These are phyloP conservation scores for Microsporum audouinii DNA, from an alignment of 2,329 filamentous ascomycete genomes.

Conservation along the genomic window DNA sequence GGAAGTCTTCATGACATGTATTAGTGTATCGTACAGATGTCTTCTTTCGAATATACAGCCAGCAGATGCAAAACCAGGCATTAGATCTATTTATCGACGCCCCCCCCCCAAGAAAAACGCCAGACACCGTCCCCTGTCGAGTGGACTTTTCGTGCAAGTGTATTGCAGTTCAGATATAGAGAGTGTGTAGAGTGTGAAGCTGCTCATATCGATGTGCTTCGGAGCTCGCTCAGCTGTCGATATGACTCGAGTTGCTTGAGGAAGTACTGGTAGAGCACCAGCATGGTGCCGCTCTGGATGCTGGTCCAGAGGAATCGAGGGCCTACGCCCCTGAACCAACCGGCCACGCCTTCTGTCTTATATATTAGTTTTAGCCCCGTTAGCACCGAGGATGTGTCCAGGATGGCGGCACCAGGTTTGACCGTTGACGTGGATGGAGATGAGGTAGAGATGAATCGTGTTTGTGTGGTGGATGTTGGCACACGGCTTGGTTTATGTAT, in stretches of 20 bases:
- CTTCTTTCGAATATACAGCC: not conserved
- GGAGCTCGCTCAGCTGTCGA: constrained; percentile 21
- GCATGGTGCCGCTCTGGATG: constrained; percentile 91
- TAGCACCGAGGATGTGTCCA: constrained; percentile 82
- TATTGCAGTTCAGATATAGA: not conserved
- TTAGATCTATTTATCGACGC: not conserved
- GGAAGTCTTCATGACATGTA: not conserved
- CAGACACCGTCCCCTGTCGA: not conserved
- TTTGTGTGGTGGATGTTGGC: constrained; percentile 37
- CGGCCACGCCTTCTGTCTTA: constrained; percentile 71
- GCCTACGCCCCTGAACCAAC: constrained; percentile 90
- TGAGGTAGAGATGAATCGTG: constrained; percentile 74
- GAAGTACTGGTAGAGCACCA: constrained; percentile 85
- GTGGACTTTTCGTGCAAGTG: not conserved
- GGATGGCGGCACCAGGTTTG: constrained; percentile 62
- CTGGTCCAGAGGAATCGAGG: constrained; percentile 93
- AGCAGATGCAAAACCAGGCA: not conserved
- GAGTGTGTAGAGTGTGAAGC: not conserved
- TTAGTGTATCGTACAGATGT: not conserved
- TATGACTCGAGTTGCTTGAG: constrained; percentile 62
- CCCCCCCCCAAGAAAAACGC: constrained; percentile 6
- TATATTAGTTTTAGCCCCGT: constrained; percentile 81
- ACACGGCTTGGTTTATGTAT: constrained; percentile 17
- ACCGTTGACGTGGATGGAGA: constrained; percentile 75
- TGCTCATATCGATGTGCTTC: constrained; percentile 8